phyloP scores from a whole-genome alignment of 805 yeast species.

The Candida anglica region DNA sequence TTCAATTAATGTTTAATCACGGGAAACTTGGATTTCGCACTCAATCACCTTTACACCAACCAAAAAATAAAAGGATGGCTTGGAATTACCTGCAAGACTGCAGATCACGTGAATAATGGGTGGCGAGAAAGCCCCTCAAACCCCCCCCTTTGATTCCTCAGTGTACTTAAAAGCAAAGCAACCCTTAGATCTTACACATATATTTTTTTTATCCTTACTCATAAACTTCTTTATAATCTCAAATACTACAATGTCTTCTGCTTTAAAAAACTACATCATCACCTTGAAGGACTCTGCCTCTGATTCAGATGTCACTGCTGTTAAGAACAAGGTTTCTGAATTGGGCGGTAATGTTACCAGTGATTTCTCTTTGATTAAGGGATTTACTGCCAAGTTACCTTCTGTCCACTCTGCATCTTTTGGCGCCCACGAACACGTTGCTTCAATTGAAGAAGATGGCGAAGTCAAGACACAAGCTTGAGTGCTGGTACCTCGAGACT shows the following conservation, averaged over 20 bases:
- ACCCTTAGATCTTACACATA: too few species aligned
- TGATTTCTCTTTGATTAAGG: conserved; percentile 64
- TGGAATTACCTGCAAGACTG: too few species aligned
- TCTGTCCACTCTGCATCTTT: conserved; percentile 45
- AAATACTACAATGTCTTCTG: conserved; percentile 17
- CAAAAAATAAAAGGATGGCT: too few species aligned
- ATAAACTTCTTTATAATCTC: not conserved
- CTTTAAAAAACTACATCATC: conserved; percentile 34
- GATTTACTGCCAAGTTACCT: conserved; percentile 60
- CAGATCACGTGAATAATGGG: too few species aligned
- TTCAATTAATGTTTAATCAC: too few species aligned
- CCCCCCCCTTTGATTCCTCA: too few species aligned
- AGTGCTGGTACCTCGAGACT: too few species aligned
- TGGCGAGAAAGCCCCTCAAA: too few species aligned
- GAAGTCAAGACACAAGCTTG: conserved; percentile 49
- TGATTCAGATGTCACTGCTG: conserved; percentile 31
- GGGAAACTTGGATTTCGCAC: too few species aligned
- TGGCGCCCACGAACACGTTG: conserved; percentile 47
- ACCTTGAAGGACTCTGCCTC: conserved; percentile 44
- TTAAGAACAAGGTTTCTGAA: conserved; percentile 47
- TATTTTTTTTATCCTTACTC: not conserved
- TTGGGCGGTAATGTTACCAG: conserved; percentile 60
- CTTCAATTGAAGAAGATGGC: conserved; percentile 62
- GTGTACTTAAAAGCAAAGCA: too few species aligned
- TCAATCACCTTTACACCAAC: too few species aligned